Percentiles rank a stretch among this genome's conserved stretches.
These are phyloP conservation scores for Eucalyptus regnans DNA, from an alignment of 345 rosid genomes.

Conservation along the genomic window DNA sequence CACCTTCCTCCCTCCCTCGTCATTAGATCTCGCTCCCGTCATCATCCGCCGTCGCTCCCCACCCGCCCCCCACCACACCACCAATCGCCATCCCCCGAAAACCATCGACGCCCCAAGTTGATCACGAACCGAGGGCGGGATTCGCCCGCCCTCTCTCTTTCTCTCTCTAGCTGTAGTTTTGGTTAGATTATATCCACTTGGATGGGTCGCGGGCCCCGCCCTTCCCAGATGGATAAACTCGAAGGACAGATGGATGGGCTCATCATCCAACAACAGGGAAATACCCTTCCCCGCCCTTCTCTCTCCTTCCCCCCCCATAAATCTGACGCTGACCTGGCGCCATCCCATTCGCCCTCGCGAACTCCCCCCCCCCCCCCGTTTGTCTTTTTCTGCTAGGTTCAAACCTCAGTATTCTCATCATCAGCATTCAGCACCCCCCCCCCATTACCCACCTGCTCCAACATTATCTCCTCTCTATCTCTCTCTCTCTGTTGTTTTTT, in stretches of 20 bases:
- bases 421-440: not conserved
- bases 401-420: not conserved
- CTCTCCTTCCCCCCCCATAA: not conserved
- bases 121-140: not conserved
- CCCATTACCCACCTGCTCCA: not conserved
- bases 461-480: not conserved
- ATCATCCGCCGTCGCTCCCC: not conserved
- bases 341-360: not conserved
- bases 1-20: not conserved
- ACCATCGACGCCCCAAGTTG: not conserved
- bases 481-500: not conserved
- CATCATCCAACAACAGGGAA: not conserved
- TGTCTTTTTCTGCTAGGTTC: not conserved
- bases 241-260: not conserved
- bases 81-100: not conserved
- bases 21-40: not conserved
- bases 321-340: not conserved
- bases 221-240: not conserved
- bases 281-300: too few relatives aligned
- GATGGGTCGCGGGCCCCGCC: not conserved
- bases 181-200: not conserved
- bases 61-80: not conserved
- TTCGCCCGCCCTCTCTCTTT: not conserved
- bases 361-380: not conserved
- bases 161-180: not conserved